Percentiles rank a stretch among this genome's conserved stretches.
Conservation (phyloP, 1,284 basidiomycete species). For the Microbotryomycetes sp. region DNA sequence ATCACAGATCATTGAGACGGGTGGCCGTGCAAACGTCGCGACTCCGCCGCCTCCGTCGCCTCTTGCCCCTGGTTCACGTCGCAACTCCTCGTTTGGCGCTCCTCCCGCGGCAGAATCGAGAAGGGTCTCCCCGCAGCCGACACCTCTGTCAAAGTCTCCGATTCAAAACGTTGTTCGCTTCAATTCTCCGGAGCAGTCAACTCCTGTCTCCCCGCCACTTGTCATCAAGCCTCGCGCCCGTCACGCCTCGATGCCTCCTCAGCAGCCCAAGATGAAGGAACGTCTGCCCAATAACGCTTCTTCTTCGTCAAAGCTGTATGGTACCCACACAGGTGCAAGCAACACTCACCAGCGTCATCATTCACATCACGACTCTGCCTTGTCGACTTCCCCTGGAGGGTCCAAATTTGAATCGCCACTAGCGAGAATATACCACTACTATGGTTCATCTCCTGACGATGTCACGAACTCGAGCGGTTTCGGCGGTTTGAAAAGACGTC, state of each 20-base stretch:
- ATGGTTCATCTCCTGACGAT: background rate
- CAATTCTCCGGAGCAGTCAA: background rate
- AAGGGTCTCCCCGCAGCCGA: background rate
- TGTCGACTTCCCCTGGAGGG: conserved; percentile 14
- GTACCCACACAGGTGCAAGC: background rate
- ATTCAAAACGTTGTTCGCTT: background rate
- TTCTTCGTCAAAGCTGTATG: background rate
- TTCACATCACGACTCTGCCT: background rate
- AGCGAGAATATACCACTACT: conserved; percentile 13
- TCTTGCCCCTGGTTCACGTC: no score
- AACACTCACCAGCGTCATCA: background rate
- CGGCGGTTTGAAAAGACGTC: background rate
- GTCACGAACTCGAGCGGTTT: background rate
- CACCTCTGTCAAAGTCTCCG: background rate
- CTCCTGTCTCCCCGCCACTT: background rate
- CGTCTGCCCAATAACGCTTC: conserved; percentile 16
- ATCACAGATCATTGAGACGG: conserved; percentile 8
- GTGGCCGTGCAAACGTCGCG: background rate
- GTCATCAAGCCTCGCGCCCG: background rate
- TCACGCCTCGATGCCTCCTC: background rate
- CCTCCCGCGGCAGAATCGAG: background rate
- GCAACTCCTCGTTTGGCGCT: background rate
- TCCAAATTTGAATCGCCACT: conserved; percentile 19
- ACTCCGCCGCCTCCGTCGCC: background rate
- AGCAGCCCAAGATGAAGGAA: conserved; percentile 1